These are phyloP conservation scores for Arachis hypogaea DNA, from an alignment of 306 rosid genomes.

Conservation along the genomic window DNA sequence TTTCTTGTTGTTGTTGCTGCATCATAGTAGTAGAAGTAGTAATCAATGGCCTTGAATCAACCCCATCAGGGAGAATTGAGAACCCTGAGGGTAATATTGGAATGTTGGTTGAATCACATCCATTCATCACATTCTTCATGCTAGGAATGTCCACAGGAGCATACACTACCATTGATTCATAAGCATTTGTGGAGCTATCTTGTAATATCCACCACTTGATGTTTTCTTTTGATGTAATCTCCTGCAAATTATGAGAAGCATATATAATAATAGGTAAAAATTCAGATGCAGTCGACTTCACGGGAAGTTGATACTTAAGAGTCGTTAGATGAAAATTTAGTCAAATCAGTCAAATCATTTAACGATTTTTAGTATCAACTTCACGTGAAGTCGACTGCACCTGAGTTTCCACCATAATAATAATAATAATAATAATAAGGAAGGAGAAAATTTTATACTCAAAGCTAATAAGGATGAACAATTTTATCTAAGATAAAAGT, in stretches of 20 bases:
- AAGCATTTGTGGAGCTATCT: slow-evolving; percentile 83
- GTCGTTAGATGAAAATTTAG: too few relatives aligned
- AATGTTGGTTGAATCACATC: slow-evolving; percentile 85
- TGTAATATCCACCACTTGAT: slow-evolving; percentile 91
- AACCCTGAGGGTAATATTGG: slow-evolving; percentile 83
- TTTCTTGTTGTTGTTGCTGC: slow-evolving; percentile 46
- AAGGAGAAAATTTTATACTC: too few relatives aligned
- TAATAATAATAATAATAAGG: too few relatives aligned
- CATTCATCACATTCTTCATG: slow-evolving; percentile 85
- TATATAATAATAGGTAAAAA: too few relatives aligned
- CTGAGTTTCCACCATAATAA: too few relatives aligned
- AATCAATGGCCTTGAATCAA: slow-evolving; percentile 74
- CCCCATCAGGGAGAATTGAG: slow-evolving; percentile 86
- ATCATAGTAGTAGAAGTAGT: slow-evolving; percentile 50
- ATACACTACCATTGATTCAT: slow-evolving; percentile 86
- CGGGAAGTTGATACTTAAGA: too few relatives aligned
- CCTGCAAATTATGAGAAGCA: slow-evolving; percentile 45
- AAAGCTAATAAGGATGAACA: too few relatives aligned
- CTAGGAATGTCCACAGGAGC: slow-evolving; percentile 77
- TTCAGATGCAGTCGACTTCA: too few relatives aligned
- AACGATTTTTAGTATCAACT: too few relatives aligned
- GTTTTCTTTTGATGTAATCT: slow-evolving; percentile 72
- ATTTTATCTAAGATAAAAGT: too few relatives aligned
- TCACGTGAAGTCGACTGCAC: too few relatives aligned
- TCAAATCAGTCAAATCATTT: too few relatives aligned